These are phyloP conservation scores for Fusarium penzigii DNA, from an alignment of 2,329 filamentous ascomycete genomes.

Conservation along the genomic window DNA sequence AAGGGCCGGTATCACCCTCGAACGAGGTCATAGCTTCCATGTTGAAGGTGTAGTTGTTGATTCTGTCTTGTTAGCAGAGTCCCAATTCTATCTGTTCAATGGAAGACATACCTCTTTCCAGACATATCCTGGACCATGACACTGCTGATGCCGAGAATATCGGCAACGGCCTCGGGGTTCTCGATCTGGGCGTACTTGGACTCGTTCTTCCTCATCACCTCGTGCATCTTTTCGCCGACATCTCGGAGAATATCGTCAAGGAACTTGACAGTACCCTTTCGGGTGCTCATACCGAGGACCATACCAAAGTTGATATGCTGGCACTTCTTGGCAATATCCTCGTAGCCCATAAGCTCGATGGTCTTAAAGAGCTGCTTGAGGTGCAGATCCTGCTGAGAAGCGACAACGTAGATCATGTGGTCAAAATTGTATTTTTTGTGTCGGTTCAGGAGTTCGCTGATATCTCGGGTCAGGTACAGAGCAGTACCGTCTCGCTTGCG, in stretches of 20 bases:
- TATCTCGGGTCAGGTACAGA: conserved; percentile 76
- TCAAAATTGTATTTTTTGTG: conserved; percentile 66
- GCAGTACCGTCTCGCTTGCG: conserved; percentile 75
- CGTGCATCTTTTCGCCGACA: conserved; percentile 94
- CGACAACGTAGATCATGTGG: conserved; percentile 80
- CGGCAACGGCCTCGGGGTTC: conserved; percentile 78
- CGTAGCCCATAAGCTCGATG: conserved; percentile 68
- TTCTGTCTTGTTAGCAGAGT: conserved; percentile 36
- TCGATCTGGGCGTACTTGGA: conserved; percentile 89
- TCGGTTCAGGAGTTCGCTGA: conserved; percentile 71
- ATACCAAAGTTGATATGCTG: conserved; percentile 77
- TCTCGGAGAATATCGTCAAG: conserved; percentile 52
- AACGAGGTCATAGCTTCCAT: conserved; percentile 82
- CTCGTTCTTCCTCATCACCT: conserved; percentile 90
- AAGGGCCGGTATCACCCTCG: conserved; percentile 82
- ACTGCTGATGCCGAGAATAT: conserved; percentile 86
- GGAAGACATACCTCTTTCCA: conserved; percentile 72
- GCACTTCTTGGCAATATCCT: conserved; percentile 67
- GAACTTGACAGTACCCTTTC: conserved; percentile 75
- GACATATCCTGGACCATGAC: conserved; percentile 99
- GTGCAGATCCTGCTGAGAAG: conserved; percentile 71
- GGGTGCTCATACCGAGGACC: conserved; percentile 70
- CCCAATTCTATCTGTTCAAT: fast-evolving
- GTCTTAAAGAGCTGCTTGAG: conserved; percentile 77
- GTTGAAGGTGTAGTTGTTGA: conserved; percentile 72